Percentiles rank a stretch among this genome's conserved stretches.
Evolutionary conservation across 1,139 yeast genomes (phyloP).

Genomic region (Pichia sp.): DNA sequence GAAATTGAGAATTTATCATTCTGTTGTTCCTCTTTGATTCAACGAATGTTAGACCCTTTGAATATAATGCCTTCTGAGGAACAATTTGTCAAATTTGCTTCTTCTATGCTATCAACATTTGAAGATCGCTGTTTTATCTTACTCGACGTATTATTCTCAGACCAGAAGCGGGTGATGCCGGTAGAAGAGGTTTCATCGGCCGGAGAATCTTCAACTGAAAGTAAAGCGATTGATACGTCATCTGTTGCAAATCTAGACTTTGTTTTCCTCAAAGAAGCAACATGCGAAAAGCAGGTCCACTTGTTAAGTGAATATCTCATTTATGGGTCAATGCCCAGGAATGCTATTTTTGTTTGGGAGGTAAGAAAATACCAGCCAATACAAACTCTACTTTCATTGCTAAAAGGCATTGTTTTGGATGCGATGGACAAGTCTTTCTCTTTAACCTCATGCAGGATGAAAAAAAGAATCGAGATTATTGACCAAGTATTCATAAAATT

Average conservation of each 20-base stretch:
- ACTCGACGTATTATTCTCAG: slow-evolving; percentile 15
- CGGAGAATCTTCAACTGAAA: neutral
- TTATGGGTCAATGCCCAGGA: slow-evolving; percentile 24
- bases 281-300: slow-evolving; percentile 20
- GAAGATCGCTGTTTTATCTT: slow-evolving; percentile 22
- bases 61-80: slow-evolving; percentile 18
- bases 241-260: slow-evolving; percentile 18
- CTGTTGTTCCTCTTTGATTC: slow-evolving; percentile 20
- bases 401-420: slow-evolving; percentile 18
- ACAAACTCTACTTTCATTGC: slow-evolving; percentile 21
- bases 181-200: neutral
- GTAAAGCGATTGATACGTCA: slow-evolving; percentile 10
- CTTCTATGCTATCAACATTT: slow-evolving; percentile 20
- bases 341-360: slow-evolving; percentile 24
- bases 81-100: slow-evolving; percentile 18
- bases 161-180: slow-evolving; percentile 1
- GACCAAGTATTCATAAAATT: slow-evolving; percentile 16
- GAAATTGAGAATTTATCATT: slow-evolving; percentile 21
- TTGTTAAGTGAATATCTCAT: slow-evolving; percentile 19
- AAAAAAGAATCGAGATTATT: slow-evolving; percentile 13
- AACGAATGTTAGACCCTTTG: slow-evolving; percentile 21
- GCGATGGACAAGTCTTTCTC: slow-evolving; percentile 8
- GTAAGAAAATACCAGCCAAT: slow-evolving; percentile 27
- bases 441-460: neutral
- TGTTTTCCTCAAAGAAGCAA: slow-evolving; percentile 9